Conservation (phyloP, 2,329 filamentous ascomycete species). For the Fusarium neocosmosporiellum region DNA sequence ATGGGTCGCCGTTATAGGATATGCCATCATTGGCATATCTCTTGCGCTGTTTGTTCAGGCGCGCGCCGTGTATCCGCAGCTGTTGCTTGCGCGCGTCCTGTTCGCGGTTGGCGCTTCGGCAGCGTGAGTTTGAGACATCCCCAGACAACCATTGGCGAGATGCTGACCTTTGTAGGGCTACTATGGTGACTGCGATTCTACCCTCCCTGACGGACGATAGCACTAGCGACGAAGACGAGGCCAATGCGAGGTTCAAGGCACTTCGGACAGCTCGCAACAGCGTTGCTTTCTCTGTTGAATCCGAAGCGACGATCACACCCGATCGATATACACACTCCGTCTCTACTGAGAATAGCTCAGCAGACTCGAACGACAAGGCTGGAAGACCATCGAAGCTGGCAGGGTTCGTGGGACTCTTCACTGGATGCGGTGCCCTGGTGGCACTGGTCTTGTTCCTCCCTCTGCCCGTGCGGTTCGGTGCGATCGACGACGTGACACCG, state of each 20-base stretch:
- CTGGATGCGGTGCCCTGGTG: conserved; percentile 89
- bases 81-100: conserved; percentile 84
- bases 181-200: conserved; percentile 97
- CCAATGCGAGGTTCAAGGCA: conserved; percentile 48
- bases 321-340: conserved; percentile 61
- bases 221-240: conserved; percentile 42
- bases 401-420: conserved; percentile 91
- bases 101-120: conserved; percentile 96
- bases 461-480: conserved; percentile 81
- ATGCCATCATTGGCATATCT: conserved; percentile 81
- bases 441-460: conserved; percentile 87
- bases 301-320: conserved; percentile 80
- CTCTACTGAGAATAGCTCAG: conserved; percentile 44
- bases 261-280: conserved; percentile 63
- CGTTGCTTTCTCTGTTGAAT: conserved; percentile 75
- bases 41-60: conserved; percentile 88
- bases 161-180: conserved; percentile 63
- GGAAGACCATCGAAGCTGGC: conserved; percentile 74
- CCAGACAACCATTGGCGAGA: neutral
- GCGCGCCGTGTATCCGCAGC: conserved; percentile 86
- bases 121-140: conserved; percentile 62
- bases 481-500: conserved; percentile 76
- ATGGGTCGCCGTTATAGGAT: conserved; percentile 80
- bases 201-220: conserved; percentile 74
- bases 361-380: conserved; percentile 41